Percentiles rank a stretch among this genome's conserved stretches.
Conservation (phyloP, 305 asterid species). For the Solanum hybrid region DNA sequence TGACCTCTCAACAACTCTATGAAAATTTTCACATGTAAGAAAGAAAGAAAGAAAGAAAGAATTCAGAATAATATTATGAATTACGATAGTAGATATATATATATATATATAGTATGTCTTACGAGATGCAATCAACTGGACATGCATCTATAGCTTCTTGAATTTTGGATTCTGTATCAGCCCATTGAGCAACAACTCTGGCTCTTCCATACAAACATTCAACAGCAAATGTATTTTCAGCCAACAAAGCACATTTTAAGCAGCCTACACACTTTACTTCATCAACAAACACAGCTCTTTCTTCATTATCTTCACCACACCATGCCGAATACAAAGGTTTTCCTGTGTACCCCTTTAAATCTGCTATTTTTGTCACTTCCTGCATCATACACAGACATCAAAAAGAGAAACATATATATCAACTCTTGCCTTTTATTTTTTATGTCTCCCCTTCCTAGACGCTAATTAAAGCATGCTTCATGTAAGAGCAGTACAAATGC, state of each 20-base stretch:
- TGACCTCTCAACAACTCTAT: conserved; percentile 63
- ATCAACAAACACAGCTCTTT: conserved; percentile 80
- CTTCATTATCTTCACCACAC: conserved; percentile 61
- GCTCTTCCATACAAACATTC: conserved; percentile 85
- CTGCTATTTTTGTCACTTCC: conserved; percentile 72
- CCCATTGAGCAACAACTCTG: conserved; percentile 87
- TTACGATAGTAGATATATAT: no score
- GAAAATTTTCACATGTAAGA: background rate
- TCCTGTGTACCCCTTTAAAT: conserved; percentile 81
- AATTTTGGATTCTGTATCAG: conserved; percentile 70
- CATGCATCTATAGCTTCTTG: conserved; percentile 72
- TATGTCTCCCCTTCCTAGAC: no score
- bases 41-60: background rate
- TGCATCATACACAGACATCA: conserved; percentile 10
- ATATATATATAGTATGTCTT: conserved; percentile 5
- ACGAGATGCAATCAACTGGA: conserved; percentile 96
- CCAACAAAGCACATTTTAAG: conserved; percentile 79
- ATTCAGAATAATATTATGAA: background rate
- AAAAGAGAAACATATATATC: background rate
- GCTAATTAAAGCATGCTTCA: no score
- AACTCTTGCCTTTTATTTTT: background rate
- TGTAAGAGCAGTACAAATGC: background rate
- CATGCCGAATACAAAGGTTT: conserved; percentile 73
- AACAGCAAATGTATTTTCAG: conserved; percentile 73
- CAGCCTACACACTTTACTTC: conserved; percentile 93